Conservation (phyloP, 306 rosid species). For the Hippophae tibetana region DNA sequence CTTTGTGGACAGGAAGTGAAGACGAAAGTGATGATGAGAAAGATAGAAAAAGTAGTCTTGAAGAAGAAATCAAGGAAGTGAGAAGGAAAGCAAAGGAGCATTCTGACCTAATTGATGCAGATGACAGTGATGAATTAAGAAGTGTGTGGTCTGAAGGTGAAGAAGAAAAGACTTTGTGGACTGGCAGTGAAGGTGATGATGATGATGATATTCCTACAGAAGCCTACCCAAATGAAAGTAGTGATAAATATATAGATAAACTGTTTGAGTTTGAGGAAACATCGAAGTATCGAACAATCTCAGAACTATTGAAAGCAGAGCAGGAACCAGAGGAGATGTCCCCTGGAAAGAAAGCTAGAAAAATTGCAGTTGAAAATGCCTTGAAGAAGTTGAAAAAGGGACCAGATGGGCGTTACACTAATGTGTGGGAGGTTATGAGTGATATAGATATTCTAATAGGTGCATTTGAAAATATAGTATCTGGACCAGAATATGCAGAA, state of each 20-base stretch:
- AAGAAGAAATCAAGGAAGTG: slow-evolving; percentile 52
- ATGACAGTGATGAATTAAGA: slow-evolving; percentile 72
- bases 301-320: slow-evolving; percentile 59
- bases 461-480: slow-evolving; percentile 77
- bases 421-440: slow-evolving; percentile 83
- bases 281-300: slow-evolving; percentile 63
- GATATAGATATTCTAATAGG: slow-evolving; percentile 71
- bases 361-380: slow-evolving; percentile 77
- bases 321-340: slow-evolving; percentile 75
- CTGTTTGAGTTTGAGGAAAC: slow-evolving; percentile 79
- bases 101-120: slow-evolving; percentile 59
- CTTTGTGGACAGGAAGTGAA: slow-evolving; percentile 72
- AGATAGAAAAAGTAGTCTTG: slow-evolving; percentile 28
- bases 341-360: slow-evolving; percentile 80
- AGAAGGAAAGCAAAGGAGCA: slow-evolving; percentile 64
- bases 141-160: slow-evolving; percentile 89
- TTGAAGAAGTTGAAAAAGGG: slow-evolving; percentile 74
- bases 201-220: slow-evolving; percentile 71
- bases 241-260: slow-evolving; percentile 62
- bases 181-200: slow-evolving; percentile 72
- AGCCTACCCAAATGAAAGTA: slow-evolving; percentile 67
- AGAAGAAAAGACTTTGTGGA: slow-evolving; percentile 85
- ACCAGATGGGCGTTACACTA: slow-evolving; percentile 68
- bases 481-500: slow-evolving; percentile 73
- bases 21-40: slow-evolving; percentile 45